Base-by-base conservation (phyloP, 768 basidiomycete genomes). In the Udeniomyces megalosporus region DNA sequence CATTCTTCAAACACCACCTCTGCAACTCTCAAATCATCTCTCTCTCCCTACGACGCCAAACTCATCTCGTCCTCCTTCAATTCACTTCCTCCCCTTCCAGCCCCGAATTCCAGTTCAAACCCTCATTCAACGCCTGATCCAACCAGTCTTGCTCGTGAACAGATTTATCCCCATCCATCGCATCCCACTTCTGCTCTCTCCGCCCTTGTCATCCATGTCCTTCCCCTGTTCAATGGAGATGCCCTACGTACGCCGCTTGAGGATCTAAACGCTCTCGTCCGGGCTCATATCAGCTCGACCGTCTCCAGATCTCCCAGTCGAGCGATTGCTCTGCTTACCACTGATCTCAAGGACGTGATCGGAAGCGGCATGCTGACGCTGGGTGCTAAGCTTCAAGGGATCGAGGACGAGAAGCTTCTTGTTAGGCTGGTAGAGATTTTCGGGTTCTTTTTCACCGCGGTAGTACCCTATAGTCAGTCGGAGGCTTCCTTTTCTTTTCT, bases 361-460 rank as follows among this genome's bases (percentile, higher is more conserved):
- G 81, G 81, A 0, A 79, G 82, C 1, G 91, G 91, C 12, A 96
- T 93, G 88, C 80, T 90, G 56, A 96, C 90, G 2, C 78, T 96
- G 28, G 90, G 88, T 67, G 82, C 88, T 0, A 91, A 88, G 69
- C 77, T 96, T 5, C 76, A 79, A 32, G 82, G 80, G 3, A 75
- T 85, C 10, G 85, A 89, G 29, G 90, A 92, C 47, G 83, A 84
- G 44, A 81, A 84, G 69, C 77, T 96, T 17, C 75, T 92, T 5
- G 76, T 77, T 4, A 79, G 88, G 31, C 78, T 93, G 20, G 86
- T 90, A 1, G 89, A 92, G 68, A 78, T 86, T 20, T 96, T 91
- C 90, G 81, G 79, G 15, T 92, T 93, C 77, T 95, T 95, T 74
- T 93, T 87, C 85, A 85, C 85, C 68, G 83, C 86, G 64, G 83